Conservation (phyloP, 192 early-diverging fungal genomes). For the Podila epicladia region DNA sequence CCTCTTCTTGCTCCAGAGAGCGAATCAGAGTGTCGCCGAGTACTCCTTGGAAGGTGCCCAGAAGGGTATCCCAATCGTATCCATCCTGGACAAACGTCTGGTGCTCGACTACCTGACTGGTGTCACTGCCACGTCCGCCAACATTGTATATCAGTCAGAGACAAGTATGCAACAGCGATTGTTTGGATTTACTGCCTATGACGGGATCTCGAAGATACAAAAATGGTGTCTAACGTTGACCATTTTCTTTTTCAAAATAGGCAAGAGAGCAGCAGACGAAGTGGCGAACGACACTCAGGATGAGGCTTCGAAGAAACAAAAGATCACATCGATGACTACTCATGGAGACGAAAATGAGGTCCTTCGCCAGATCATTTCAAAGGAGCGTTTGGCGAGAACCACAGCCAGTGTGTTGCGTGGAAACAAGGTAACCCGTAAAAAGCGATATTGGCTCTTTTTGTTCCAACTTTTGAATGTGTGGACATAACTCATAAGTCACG, state of each 20-base stretch:
- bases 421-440: constrained; percentile 42
- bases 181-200: background rate
- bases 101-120: constrained; percentile 81
- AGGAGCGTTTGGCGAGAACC: constrained; percentile 55
- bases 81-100: constrained; percentile 76
- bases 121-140: constrained; percentile 53
- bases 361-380: constrained; percentile 47
- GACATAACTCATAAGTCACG: background rate
- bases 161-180: constrained; percentile 7
- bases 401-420: constrained; percentile 55
- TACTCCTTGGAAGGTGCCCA: constrained; percentile 75
- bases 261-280: constrained; percentile 48
- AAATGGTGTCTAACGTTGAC: constrained; percentile 9
- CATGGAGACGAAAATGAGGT: constrained; percentile 45
- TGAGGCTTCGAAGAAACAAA: constrained; percentile 46
- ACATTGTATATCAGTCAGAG: constrained; percentile 43
- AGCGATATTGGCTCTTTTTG: background rate
- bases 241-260: constrained; percentile 18
- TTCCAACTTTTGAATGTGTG: background rate
- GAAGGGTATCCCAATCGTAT: constrained; percentile 70
- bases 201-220: background rate
- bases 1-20: constrained; percentile 73
- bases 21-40: constrained; percentile 70
- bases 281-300: constrained; percentile 46
- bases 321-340: constrained; percentile 24